Evolutionary conservation across 768 basidiomycete species (phyloP).

Genomic region (Pleurotus giganteus): DNA sequence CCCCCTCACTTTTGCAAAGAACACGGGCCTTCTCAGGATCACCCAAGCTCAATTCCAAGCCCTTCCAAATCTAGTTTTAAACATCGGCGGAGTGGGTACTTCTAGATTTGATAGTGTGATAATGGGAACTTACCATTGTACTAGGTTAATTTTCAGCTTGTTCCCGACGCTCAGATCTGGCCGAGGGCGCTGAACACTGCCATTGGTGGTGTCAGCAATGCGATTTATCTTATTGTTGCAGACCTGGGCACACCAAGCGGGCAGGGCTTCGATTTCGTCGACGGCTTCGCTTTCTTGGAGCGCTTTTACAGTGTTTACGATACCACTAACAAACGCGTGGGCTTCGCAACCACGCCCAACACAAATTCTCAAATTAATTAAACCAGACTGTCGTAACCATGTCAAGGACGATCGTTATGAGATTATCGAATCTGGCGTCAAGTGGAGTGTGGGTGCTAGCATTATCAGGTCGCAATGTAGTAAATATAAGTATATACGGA

Average conservation of each 20-base stretch:
- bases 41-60: conserved; percentile 45
- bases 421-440: no score
- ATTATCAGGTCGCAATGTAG: not conserved
- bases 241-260: conserved; percentile 52
- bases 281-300: conserved; percentile 58
- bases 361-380: conserved; percentile 36
- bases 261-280: conserved; percentile 64
- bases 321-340: conserved; percentile 36
- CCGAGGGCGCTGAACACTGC: conserved; percentile 54
- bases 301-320: conserved; percentile 60
- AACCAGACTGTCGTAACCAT: no score
- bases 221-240: conserved; percentile 57
- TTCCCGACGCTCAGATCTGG: conserved; percentile 69
- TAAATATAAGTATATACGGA: not conserved
- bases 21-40: conserved; percentile 56
- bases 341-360: conserved; percentile 34
- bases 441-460: no score
- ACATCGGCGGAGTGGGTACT: conserved; percentile 40
- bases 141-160: conserved; percentile 52
- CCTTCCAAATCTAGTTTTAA: conserved; percentile 52
- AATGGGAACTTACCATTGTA: not conserved
- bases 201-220: conserved; percentile 49
- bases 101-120: not conserved
- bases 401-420: no score
- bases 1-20: conserved; percentile 22